phyloP scores from a whole-genome alignment of 768 basidiomycete genomes.

The Epithele typhae region DNA sequence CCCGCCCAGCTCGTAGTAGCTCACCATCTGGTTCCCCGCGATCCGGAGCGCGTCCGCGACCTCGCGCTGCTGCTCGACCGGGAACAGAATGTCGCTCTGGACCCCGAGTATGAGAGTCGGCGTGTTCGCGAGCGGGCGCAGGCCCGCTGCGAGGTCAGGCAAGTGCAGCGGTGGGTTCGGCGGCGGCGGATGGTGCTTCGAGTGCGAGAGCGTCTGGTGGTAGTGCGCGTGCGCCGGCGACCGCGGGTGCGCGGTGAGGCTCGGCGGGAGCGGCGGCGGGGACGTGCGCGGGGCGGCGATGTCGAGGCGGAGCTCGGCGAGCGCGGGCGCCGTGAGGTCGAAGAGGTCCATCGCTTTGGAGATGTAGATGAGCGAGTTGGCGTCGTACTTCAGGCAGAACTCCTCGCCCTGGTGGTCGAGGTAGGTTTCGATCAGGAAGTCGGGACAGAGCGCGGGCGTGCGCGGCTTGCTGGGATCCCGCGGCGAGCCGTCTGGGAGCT shows the following conservation, averaged over 20 bases:
- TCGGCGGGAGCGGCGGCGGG: constrained; percentile 27
- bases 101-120: constrained; percentile 89
- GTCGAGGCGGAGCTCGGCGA: constrained; percentile 61
- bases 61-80: constrained; percentile 96
- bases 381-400: constrained; percentile 96
- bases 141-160: constrained; percentile 70
- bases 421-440: constrained; percentile 98
- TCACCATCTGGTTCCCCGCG: constrained; percentile 84
- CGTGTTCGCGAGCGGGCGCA: constrained; percentile 67
- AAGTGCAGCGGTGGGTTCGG: constrained; percentile 72
- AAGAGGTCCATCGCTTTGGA: constrained; percentile 99
- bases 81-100: constrained; percentile 95
- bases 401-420: constrained; percentile 95
- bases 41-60: constrained; percentile 87
- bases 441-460: constrained; percentile 84
- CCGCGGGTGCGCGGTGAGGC: constrained; percentile 18
- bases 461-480: constrained; percentile 13
- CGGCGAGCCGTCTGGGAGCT: constrained; percentile 31
- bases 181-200: constrained; percentile 71
- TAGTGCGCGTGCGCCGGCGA: constrained; percentile 20
- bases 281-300: constrained; percentile 21
- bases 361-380: constrained; percentile 97
- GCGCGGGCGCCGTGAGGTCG: constrained; percentile 81
- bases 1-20: constrained; percentile 96
- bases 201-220: constrained; percentile 37